These are phyloP conservation scores for Leccinum pachyderme DNA, from an alignment of 1,284 basidiomycete genomes.

Conservation along the genomic window DNA sequence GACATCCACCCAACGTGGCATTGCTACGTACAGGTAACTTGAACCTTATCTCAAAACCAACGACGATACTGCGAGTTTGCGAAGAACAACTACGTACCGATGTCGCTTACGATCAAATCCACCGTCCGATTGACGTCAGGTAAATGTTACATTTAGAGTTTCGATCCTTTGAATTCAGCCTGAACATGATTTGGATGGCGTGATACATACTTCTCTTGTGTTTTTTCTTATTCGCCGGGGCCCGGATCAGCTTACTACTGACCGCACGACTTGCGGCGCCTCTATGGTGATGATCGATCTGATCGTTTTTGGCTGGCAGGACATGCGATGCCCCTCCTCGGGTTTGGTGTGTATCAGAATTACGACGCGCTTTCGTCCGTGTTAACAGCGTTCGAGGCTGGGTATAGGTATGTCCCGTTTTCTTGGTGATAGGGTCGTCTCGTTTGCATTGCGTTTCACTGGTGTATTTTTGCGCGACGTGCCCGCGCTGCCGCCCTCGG, in stretches of 20 bases:
- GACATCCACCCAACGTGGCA: neutral
- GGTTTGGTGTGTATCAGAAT: conserved; percentile 81
- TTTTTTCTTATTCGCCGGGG: neutral
- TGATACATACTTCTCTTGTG: neutral
- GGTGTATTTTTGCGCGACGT: neutral
- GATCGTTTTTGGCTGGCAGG: conserved; percentile 34
- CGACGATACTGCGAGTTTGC: conserved; percentile 15
- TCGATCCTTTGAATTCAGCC: neutral
- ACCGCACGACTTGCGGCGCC: neutral
- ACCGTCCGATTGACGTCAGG: conserved; percentile 40
- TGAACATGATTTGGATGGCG: neutral
- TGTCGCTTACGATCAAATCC: conserved; percentile 34
- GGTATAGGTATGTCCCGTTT: conserved; percentile 57
- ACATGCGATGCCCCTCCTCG: conserved; percentile 68
- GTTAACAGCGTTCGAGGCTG: conserved; percentile 68
- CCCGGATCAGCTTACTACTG: neutral
- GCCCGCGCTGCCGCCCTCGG: neutral
- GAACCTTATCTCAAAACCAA: neutral
- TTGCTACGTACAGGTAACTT: neutral
- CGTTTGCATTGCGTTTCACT: neutral
- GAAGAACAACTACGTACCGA: neutral
- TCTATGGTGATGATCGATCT: neutral
- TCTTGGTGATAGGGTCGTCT: neutral
- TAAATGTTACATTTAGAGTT: conserved; percentile 23
- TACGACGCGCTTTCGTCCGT: conserved; percentile 56